phyloP scores from a whole-genome alignment of 2,329 filamentous ascomycete species.

The Tolypocladium paradoxum region DNA sequence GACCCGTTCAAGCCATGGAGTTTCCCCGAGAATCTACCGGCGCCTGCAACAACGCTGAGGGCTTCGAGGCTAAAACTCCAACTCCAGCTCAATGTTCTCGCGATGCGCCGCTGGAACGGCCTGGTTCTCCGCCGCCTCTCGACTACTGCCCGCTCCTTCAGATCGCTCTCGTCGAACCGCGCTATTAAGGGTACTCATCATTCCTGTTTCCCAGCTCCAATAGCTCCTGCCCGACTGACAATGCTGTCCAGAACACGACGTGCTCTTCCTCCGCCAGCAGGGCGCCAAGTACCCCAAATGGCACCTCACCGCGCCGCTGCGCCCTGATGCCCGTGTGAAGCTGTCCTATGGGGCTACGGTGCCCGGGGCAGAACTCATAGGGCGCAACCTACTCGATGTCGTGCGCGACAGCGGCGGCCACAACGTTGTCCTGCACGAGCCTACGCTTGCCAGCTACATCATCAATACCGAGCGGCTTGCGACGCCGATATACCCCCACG shows the following conservation, averaged over 20 bases:
- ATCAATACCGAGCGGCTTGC: constrained; percentile 55
- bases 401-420: constrained; percentile 40
- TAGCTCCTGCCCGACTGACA: not conserved
- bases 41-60: not conserved
- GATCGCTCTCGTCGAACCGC: constrained; percentile 15
- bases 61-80: too few relatives aligned
- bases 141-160: not conserved
- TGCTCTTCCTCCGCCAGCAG: constrained; percentile 28
- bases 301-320: constrained; percentile 26
- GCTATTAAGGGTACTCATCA: constrained; percentile 13
- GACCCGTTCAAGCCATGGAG: too few relatives aligned
- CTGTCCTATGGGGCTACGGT: constrained; percentile 36
- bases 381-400: constrained; percentile 46
- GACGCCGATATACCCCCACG: constrained; percentile 66
- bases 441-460: constrained; percentile 65
- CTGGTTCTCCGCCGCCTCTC: not conserved
- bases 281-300: constrained; percentile 24
- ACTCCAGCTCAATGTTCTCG: not conserved
- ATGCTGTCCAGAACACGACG: constrained; percentile 23
- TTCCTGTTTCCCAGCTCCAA: not conserved
- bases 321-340: constrained; percentile 17
- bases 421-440: constrained; percentile 47
- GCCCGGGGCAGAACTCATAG: constrained; percentile 49
- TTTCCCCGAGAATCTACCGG: not conserved
- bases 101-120: not conserved